Evolutionary conservation across 2,329 filamentous ascomycete species (phyloP).

Genomic region (Exserohilum rostratum): DNA sequence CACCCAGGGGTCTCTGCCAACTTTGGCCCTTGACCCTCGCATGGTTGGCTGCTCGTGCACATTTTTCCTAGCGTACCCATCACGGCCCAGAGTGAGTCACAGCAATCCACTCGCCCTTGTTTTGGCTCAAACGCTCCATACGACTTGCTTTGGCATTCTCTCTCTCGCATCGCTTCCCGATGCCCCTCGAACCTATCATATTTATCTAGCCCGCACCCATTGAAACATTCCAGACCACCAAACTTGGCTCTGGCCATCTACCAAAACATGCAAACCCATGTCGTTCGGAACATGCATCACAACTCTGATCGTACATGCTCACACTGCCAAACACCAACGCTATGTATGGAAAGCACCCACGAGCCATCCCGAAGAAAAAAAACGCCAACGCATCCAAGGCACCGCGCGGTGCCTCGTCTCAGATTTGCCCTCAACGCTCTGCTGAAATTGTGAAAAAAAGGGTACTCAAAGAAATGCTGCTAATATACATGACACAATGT

Average conservation of each 20-base stretch:
- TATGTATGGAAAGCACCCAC: slow-evolving; percentile 4
- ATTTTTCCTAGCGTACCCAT: neutral
- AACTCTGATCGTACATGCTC: slow-evolving; percentile 19
- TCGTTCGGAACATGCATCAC: slow-evolving; percentile 11
- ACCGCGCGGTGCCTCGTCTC: slow-evolving; percentile 6
- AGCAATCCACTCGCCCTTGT: neutral
- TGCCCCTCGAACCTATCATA: slow-evolving; percentile 1
- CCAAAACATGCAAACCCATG: slow-evolving; percentile 15
- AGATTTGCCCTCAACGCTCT: slow-evolving; percentile 7
- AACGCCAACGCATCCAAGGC: slow-evolving; percentile 13
- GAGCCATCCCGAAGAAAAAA: slow-evolving; percentile 1
- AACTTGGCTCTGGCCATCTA: slow-evolving; percentile 11
- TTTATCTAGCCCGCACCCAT: slow-evolving; percentile 9
- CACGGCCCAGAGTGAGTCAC: slow-evolving; percentile 7
- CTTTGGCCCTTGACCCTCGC: neutral
- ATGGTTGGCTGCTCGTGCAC: slow-evolving; percentile 1
- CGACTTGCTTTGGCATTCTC: slow-evolving; percentile 11
- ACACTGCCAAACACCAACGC: slow-evolving; percentile 6
- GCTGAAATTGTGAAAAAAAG: slow-evolving; percentile 8
- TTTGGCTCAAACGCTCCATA: slow-evolving; percentile 3
- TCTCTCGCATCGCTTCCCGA: neutral
- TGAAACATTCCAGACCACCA: slow-evolving; percentile 7
- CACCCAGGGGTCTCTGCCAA: neutral
- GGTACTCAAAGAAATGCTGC: slow-evolving; percentile 12
- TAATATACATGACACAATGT: slow-evolving; percentile 17